Evolutionary conservation across 768 basidiomycete species (phyloP).

Genomic region (Coprinopsis strossmayeri): DNA sequence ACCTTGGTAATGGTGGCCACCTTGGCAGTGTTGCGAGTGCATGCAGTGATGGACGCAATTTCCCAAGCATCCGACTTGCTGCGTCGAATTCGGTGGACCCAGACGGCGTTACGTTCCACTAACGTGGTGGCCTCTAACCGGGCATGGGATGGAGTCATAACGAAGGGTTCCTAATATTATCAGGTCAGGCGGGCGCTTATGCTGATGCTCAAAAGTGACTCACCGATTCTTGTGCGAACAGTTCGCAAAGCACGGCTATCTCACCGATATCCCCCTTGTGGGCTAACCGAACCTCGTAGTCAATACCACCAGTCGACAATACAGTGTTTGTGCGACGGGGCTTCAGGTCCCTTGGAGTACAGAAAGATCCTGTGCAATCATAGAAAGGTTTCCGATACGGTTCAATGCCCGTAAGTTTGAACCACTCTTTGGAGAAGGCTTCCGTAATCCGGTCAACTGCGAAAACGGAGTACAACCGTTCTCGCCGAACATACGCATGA

Average conservation of each 20-base stretch:
- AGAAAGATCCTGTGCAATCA: constrained; percentile 49
- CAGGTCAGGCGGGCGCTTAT: too few species aligned
- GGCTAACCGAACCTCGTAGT: constrained; percentile 39
- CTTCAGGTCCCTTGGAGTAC: constrained; percentile 30
- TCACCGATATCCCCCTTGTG: constrained; percentile 24
- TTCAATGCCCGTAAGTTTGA: constrained; percentile 33
- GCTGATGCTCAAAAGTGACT: constrained; percentile 24
- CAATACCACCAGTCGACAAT: constrained; percentile 6
- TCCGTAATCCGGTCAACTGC: constrained; percentile 40
- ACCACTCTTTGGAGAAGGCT: constrained; percentile 46
- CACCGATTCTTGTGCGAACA: constrained; percentile 56
- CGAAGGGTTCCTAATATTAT: constrained; percentile 60
- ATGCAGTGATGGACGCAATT: constrained; percentile 62
- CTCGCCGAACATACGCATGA: constrained; percentile 20
- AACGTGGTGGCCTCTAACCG: constrained; percentile 43
- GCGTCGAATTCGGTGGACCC: constrained; percentile 49
- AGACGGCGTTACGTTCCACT: constrained; percentile 41
- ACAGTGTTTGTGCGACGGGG: constrained; percentile 15
- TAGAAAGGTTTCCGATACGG: constrained; percentile 46
- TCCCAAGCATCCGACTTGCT: constrained; percentile 18
- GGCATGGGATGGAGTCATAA: constrained; percentile 35
- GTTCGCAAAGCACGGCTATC: constrained; percentile 43
- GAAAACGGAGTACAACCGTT: constrained; percentile 63
- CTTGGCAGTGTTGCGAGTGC: constrained; percentile 50
- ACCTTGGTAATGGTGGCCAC: constrained; percentile 71